phyloP scores from a whole-genome alignment of 768 basidiomycete species.

The Russula brevipes region DNA sequence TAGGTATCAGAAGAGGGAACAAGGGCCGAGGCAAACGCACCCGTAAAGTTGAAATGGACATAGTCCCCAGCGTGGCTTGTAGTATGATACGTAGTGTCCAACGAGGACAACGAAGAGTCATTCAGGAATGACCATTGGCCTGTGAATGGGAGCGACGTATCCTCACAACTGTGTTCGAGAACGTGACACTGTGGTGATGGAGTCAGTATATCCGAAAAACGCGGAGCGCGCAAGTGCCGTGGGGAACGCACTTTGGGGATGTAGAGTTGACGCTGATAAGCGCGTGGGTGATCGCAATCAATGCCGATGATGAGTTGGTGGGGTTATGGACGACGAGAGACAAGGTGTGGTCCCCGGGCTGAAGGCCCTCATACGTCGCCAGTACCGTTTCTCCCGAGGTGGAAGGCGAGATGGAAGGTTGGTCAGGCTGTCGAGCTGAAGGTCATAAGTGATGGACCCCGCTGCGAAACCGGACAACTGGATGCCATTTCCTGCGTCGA shows the following conservation, averaged over 20 bases:
- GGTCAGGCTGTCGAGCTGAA: constrained; percentile 40
- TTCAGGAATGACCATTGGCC: constrained; percentile 49
- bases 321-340: constrained; percentile 46
- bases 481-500: constrained; percentile 54
- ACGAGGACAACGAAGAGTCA: constrained; percentile 26
- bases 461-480: constrained; percentile 50
- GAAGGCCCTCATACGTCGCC: constrained; percentile 44
- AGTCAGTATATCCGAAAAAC: constrained; percentile 25
- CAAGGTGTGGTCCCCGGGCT: constrained; percentile 49
- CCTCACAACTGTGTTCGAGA: constrained; percentile 33
- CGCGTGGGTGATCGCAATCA: constrained; percentile 55
- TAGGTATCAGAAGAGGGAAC: background rate
- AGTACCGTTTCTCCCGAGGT: constrained; percentile 39
- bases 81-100: constrained; percentile 29
- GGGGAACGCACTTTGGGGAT: constrained; percentile 33
- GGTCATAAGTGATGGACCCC: constrained; percentile 31
- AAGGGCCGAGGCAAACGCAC: constrained; percentile 33
- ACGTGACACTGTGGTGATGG: constrained; percentile 34
- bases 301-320: constrained; percentile 30
- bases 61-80: constrained; percentile 43
- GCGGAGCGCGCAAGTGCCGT: background rate
- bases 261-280: constrained; percentile 40
- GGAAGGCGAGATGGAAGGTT: constrained; percentile 29
- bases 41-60: constrained; percentile 42
- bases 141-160: constrained; percentile 44